These are phyloP conservation scores for Syncephalastrum racemosum DNA, from an alignment of 371 early-diverging fungal species.

Conservation along the genomic window DNA sequence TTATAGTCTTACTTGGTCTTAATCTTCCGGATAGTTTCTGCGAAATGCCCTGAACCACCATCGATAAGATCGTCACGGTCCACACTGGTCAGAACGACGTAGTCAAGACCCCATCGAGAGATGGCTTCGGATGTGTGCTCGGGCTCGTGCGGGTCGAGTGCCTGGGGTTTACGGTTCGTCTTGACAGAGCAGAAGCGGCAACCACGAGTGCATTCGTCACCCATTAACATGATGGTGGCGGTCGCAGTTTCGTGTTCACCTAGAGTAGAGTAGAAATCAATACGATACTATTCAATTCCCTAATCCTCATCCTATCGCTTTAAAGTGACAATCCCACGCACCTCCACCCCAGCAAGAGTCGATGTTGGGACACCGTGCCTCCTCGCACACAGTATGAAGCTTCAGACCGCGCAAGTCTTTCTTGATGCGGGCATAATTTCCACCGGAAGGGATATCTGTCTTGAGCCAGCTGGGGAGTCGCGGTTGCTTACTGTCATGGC, in stretches of 20 bases:
- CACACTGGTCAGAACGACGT: slow-evolving; percentile 96
- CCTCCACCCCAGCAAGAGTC: slow-evolving; percentile 98
- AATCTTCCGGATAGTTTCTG: slow-evolving; percentile 83
- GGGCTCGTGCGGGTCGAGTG: slow-evolving; percentile 93
- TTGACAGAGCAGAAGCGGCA: slow-evolving; percentile 99
- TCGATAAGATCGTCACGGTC: slow-evolving; percentile 96
- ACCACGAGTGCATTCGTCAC: slow-evolving; percentile 97
- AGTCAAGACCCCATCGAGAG: slow-evolving; percentile 95
- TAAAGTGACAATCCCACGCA: not conserved
- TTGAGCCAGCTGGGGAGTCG: slow-evolving; percentile 94
- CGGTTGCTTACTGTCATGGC: slow-evolving; percentile 48
- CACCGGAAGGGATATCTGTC: slow-evolving; percentile 88
- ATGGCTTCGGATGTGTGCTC: slow-evolving; percentile 95
- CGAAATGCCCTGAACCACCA: slow-evolving; percentile 95
- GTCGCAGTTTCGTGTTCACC: slow-evolving; percentile 95
- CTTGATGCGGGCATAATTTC: slow-evolving; percentile 81
- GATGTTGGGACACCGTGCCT: slow-evolving; percentile 97
- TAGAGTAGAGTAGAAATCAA: too few species aligned
- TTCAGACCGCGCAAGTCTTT: slow-evolving; percentile 89
- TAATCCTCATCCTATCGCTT: not conserved
- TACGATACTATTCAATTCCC: not conserved
- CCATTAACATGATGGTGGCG: slow-evolving; percentile 99
- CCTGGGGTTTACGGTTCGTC: slow-evolving; percentile 85
- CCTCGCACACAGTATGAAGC: slow-evolving; percentile 93
- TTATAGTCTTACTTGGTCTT: slow-evolving; percentile 68